These are phyloP conservation scores for Umbelopsis ramanniana DNA, from an alignment of 192 early-diverging fungal species.

Conservation along the genomic window DNA sequence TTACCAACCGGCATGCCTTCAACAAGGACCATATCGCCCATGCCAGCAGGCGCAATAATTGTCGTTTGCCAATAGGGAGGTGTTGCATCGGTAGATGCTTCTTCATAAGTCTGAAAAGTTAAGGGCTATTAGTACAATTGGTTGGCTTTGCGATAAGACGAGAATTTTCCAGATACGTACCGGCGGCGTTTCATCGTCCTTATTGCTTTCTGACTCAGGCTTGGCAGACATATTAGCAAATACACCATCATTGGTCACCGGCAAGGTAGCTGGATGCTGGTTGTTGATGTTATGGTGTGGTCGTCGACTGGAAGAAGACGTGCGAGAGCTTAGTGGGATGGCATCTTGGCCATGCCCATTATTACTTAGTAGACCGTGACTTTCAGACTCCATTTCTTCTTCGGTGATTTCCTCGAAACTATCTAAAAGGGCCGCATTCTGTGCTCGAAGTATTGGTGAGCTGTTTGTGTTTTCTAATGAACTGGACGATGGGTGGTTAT, in stretches of 20 bases:
- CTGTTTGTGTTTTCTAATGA: not conserved
- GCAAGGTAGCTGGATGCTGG: constrained; percentile 36
- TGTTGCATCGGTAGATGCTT: constrained; percentile 73
- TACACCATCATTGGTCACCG: constrained; percentile 54
- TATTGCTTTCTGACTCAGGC: constrained; percentile 52
- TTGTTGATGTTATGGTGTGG: not conserved
- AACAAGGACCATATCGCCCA: constrained; percentile 86
- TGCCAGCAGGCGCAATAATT: constrained; percentile 65
- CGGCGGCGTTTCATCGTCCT: constrained; percentile 56
- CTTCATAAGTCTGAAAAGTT: constrained; percentile 66
- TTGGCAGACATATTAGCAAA: constrained; percentile 63
- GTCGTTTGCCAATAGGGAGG: constrained; percentile 84
- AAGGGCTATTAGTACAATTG: not conserved
- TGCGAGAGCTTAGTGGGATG: not conserved
- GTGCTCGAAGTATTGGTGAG: not conserved
- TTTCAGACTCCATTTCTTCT: constrained; percentile 22
- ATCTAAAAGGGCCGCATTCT: constrained; percentile 2
- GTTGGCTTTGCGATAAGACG: not conserved
- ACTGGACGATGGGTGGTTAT: not conserved
- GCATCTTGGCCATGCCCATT: not conserved
- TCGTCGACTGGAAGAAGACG: not conserved
- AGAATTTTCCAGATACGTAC: constrained; percentile 43
- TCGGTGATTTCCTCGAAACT: constrained; percentile 29
- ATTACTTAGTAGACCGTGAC: not conserved
- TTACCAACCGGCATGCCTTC: constrained; percentile 92